Conservation (phyloP, 768 basidiomycete genomes). For the Agrocybe chaxingu region DNA sequence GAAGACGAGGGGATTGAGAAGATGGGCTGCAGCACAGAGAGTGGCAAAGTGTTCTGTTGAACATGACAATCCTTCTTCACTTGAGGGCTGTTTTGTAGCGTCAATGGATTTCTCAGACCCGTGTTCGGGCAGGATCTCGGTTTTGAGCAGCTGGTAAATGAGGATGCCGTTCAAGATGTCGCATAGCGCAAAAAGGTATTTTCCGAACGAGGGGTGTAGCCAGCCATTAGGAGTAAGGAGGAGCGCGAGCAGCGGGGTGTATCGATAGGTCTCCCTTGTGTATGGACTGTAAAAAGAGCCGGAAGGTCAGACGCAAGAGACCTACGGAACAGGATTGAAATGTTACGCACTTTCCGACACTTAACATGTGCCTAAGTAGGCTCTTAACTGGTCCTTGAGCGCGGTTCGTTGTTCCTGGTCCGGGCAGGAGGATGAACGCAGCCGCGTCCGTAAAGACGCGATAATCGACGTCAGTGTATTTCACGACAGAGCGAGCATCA, state of each 20-base stretch:
- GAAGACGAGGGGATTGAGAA: constrained; percentile 92
- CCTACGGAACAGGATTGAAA: background rate
- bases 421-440: constrained; percentile 54
- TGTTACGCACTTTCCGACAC: constrained; percentile 72
- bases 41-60: constrained; percentile 37
- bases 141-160: constrained; percentile 60
- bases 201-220: constrained; percentile 85
- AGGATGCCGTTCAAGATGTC: constrained; percentile 79
- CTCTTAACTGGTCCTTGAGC: constrained; percentile 61
- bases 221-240: constrained; percentile 78
- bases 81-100: constrained; percentile 8
- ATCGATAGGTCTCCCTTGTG: constrained; percentile 88
- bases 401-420: constrained; percentile 36
- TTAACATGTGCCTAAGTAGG: constrained; percentile 26
- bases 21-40: constrained; percentile 66
- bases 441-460: constrained; percentile 94
- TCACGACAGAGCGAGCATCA: constrained; percentile 75
- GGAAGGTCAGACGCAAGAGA: constrained; percentile 4
- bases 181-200: constrained; percentile 81
- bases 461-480: constrained; percentile 99
- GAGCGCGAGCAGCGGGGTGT: constrained; percentile 89
- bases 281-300: constrained; percentile 69
- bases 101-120: background rate
- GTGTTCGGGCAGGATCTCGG: constrained; percentile 39
- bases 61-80: constrained; percentile 1